phyloP scores from a whole-genome alignment of 305 asterid species.

The Rubia tinctorum region DNA sequence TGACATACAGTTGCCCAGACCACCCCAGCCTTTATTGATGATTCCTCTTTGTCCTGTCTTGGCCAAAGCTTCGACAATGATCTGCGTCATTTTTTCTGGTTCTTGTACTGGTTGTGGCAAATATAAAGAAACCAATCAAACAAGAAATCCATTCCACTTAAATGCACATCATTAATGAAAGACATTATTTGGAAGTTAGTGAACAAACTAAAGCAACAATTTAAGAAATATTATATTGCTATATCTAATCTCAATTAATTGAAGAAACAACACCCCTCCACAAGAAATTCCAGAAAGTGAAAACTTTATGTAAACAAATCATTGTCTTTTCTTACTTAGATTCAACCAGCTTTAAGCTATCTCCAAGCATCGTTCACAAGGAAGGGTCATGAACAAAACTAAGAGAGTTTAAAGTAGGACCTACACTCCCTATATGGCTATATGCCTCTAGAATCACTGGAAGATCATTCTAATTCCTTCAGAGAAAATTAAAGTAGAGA shows the following conservation, averaged over 20 bases:
- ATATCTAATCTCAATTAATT: background rate
- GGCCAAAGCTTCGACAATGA: conserved; percentile 76
- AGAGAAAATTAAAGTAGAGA: background rate
- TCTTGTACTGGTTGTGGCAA: conserved; percentile 68
- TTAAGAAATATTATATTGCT: background rate
- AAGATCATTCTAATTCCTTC: background rate
- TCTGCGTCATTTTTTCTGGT: conserved; percentile 81
- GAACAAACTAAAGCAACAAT: background rate
- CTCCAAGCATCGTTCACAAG: background rate
- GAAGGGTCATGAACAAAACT: background rate
- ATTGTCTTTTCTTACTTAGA: background rate
- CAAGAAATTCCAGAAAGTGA: background rate
- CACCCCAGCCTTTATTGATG: conserved; percentile 98
- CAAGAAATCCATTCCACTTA: background rate
- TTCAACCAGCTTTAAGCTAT: background rate
- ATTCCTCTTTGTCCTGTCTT: conserved; percentile 86
- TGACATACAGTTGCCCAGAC: conserved; percentile 70
- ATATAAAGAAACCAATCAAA: conserved; percentile 15
- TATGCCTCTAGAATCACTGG: background rate
- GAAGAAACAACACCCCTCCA: background rate
- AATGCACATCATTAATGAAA: background rate
- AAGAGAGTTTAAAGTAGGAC: background rate
- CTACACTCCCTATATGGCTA: background rate
- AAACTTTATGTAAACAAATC: background rate
- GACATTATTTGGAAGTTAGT: background rate